Conservation (phyloP, 352 stramenopile species). For the Ophiocytium majus region DNA sequence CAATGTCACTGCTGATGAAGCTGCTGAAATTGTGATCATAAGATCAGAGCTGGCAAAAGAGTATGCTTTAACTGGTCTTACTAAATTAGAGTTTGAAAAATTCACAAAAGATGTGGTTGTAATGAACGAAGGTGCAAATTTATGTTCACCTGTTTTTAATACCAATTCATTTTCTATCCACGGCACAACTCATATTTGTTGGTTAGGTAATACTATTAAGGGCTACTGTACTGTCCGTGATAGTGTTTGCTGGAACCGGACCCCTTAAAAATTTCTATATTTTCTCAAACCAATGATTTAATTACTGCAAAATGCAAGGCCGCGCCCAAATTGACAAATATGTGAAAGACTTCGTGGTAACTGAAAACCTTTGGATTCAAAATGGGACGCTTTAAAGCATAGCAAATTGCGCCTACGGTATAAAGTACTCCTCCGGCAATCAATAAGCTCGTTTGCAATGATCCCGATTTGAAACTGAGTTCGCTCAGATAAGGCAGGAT, state of each 20-base stretch:
- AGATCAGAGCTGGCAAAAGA: not conserved
- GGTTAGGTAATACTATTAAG: not conserved
- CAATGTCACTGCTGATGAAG: not conserved
- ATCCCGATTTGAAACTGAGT: too few species aligned
- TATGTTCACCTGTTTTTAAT: not conserved
- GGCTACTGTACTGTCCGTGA: not conserved
- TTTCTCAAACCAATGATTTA: too few species aligned
- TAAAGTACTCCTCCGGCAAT: too few species aligned
- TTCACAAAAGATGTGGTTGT: constrained; percentile 3
- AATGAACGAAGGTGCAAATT: not conserved
- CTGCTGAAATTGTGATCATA: not conserved
- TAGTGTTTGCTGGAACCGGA: not conserved
- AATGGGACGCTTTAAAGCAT: too few species aligned
- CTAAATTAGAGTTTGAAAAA: not conserved
- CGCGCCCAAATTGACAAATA: too few species aligned
- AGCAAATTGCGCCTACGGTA: too few species aligned
- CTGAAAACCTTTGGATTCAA: too few species aligned
- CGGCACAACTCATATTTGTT: not conserved
- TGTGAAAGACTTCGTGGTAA: too few species aligned
- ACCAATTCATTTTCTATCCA: not conserved
- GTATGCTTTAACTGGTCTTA: constrained; percentile 4
- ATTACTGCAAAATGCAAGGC: too few species aligned
- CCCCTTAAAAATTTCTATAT: too few species aligned
- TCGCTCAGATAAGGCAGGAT: too few species aligned
- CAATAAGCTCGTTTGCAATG: too few species aligned